These are phyloP conservation scores for Ocimum tenuiflorum DNA, from an alignment of 257 asterid species.

Conservation along the genomic window DNA sequence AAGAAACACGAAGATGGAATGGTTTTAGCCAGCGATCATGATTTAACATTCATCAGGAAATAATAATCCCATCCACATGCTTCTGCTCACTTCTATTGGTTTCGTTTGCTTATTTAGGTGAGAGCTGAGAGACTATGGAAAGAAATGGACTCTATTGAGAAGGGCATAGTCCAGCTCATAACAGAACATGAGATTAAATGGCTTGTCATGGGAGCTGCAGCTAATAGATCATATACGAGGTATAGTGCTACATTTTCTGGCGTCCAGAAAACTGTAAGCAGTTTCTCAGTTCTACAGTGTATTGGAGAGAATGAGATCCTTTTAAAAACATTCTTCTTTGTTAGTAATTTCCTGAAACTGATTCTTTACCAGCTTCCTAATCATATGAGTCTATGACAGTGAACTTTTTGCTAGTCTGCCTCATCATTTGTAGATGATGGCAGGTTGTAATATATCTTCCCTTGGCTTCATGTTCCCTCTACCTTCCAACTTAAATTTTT, in stretches of 20 bases:
- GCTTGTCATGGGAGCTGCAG: constrained; percentile 88
- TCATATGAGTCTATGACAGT: not conserved
- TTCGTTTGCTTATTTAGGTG: constrained; percentile 37
- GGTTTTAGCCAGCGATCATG: too few relatives aligned
- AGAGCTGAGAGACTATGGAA: constrained; percentile 48
- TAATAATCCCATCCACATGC: constrained; percentile 6
- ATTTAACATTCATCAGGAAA: not conserved
- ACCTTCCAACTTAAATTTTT: not conserved
- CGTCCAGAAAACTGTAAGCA: not conserved
- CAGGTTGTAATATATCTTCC: not conserved
- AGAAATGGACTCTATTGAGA: constrained; percentile 63
- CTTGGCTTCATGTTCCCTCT: not conserved
- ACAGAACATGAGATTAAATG: constrained; percentile 47
- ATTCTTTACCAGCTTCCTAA: not conserved
- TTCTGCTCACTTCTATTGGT: constrained; percentile 12
- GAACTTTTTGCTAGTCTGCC: not conserved
- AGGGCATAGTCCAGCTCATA: constrained; percentile 71
- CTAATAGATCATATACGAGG: constrained; percentile 60
- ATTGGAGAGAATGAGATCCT: not conserved
- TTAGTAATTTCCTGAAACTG: not conserved
- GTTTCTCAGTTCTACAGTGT: too few relatives aligned
- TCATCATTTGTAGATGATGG: constrained; percentile 1
- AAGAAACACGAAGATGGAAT: too few relatives aligned
- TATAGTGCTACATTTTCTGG: constrained; percentile 17
- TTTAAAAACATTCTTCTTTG: not conserved